phyloP scores from a whole-genome alignment of 257 asterid species.

The Ophiorrhiza pumila region DNA sequence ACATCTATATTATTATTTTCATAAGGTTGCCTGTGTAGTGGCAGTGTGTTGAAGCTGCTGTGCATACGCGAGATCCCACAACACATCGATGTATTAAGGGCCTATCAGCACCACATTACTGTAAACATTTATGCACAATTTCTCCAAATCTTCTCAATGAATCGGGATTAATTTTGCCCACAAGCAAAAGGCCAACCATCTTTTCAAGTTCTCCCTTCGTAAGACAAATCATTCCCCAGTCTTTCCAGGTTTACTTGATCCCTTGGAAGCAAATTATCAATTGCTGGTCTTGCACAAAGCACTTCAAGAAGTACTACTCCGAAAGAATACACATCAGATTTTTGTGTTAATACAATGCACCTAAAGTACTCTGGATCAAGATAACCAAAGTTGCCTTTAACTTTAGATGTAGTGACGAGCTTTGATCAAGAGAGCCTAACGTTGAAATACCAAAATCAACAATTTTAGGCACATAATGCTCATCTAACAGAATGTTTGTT shows the following conservation, averaged over 20 bases:
- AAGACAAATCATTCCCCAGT: constrained; percentile 49
- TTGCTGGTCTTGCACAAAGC: constrained; percentile 51
- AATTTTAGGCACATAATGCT: constrained; percentile 49
- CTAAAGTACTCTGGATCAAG: constrained; percentile 53
- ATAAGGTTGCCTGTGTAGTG: constrained; percentile 21
- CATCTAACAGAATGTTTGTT: constrained; percentile 58
- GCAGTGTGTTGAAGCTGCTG: constrained; percentile 39
- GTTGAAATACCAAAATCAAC: constrained; percentile 23
- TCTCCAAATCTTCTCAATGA: constrained; percentile 54
- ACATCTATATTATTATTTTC: no score
- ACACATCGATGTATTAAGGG: constrained; percentile 54
- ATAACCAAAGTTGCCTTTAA: constrained; percentile 66
- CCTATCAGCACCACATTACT: constrained; percentile 42
- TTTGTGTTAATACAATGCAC: constrained; percentile 39
- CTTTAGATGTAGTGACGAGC: constrained; percentile 12
- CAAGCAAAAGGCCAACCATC: constrained; percentile 49
- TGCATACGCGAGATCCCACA: constrained; percentile 63
- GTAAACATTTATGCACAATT: constrained; percentile 46
- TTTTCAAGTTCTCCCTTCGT: no score
- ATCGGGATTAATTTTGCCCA: constrained; percentile 37
- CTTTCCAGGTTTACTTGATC: constrained; percentile 55
- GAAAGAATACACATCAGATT: constrained; percentile 61
- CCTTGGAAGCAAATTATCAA: constrained; percentile 29
- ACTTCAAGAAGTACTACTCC: constrained; percentile 75
- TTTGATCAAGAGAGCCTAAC: constrained; percentile 9